Base-by-base conservation (phyloP, 1,284 basidiomycete species). In the Moniliella sp. region DNA sequence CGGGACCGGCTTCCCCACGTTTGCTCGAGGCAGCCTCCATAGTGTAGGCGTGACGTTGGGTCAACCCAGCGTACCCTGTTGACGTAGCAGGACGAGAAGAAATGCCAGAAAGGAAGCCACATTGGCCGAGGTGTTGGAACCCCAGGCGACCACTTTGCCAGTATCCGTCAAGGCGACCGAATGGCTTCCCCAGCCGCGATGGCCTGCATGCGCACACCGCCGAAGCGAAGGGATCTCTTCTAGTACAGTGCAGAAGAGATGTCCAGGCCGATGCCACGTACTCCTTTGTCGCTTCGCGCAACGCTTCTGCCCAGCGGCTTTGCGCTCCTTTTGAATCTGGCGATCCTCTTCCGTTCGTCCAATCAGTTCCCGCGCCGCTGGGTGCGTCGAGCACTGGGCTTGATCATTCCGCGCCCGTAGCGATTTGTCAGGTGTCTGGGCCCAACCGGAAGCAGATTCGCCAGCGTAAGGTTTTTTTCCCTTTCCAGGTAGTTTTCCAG, bases 161-260 rank as follows among this genome's bases (percentile, higher is more conserved):
- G 67, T 65, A 3, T 64, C 49, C 4, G 48, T 54, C 4, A 46
- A 80, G 75, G 34, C 74, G 65, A 17, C 70, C 72, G 57, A 81
- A 32, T 71, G 75, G n/a, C n/a, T n/a, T n/a, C n/a, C n/a, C n/a
- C n/a, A n/a, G n/a, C n/a, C n/a, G n/a, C n/a, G n/a, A n/a, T n/a
- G n/a, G n/a, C n/a, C n/a, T n/a, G n/a, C n/a, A n/a, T n/a, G n/a
- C n/a, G n/a, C n/a, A n/a, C n/a, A n/a, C n/a, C n/a, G n/a, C n/a
- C n/a, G n/a, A n/a, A 93, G 64, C 2, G 76, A 69, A 0, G 81
- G 80, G 26, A 93, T 71, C 57, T 84, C 80, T 41, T 75, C 78
- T 15, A 91, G 59, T 18, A 65, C 65, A 16, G 76, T 74, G 41
- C 74, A 76, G 61, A 75, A 86, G 21, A 71, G 64, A 31, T 79